Percentiles rank a stretch among this genome's conserved stretches.
These are phyloP conservation scores for Penicillium egyptiacum DNA, from an alignment of 495 filamentous ascomycete species.

Conservation along the genomic window DNA sequence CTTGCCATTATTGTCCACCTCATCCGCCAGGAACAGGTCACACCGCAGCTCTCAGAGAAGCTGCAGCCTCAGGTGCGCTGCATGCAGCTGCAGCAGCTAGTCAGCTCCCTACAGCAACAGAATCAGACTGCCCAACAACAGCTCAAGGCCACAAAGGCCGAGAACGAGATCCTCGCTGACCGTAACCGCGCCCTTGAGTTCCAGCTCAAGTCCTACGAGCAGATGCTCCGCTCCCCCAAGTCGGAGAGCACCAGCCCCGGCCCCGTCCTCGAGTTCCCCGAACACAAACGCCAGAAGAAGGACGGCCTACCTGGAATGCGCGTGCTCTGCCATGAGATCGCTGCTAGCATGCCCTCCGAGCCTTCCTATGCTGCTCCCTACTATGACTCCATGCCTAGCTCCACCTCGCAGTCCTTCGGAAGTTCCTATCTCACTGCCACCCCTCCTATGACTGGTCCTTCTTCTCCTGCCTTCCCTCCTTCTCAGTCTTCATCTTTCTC, in stretches of 20 bases:
- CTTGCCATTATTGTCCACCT: conserved; percentile 41
- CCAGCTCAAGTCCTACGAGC: conserved; percentile 45
- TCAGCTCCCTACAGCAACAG: conserved; percentile 42
- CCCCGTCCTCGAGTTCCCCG: conserved; percentile 30
- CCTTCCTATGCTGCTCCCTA: conserved; percentile 17
- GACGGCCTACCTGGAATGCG: conserved; percentile 40
- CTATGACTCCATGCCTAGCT: conserved; percentile 29
- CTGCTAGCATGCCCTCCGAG: conserved; percentile 25
- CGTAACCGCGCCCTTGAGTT: conserved; percentile 43
- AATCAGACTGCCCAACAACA: conserved; percentile 41
- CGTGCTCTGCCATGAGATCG: conserved; percentile 44
- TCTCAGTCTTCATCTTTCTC: conserved; percentile 34
- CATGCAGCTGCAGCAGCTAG: conserved; percentile 45
- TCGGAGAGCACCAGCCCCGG: conserved; percentile 34
- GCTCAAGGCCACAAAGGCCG: conserved; percentile 39
- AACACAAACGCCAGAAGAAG: conserved; percentile 36
- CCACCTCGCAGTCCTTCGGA: conserved; percentile 35
- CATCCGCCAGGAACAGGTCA: conserved; percentile 43
- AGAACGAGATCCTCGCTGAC: conserved; percentile 40
- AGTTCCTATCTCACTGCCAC: conserved; percentile 36
- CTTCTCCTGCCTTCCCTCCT: conserved; percentile 40
- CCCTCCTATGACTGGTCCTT: conserved; percentile 40
- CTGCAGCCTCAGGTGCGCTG: conserved; percentile 45
- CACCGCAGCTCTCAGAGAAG: conserved; percentile 44
- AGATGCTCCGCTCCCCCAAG: conserved; percentile 45